Evolutionary conservation across 2,329 filamentous ascomycete genomes (phyloP).

Genomic region (Dactylellina drechsleri): DNA sequence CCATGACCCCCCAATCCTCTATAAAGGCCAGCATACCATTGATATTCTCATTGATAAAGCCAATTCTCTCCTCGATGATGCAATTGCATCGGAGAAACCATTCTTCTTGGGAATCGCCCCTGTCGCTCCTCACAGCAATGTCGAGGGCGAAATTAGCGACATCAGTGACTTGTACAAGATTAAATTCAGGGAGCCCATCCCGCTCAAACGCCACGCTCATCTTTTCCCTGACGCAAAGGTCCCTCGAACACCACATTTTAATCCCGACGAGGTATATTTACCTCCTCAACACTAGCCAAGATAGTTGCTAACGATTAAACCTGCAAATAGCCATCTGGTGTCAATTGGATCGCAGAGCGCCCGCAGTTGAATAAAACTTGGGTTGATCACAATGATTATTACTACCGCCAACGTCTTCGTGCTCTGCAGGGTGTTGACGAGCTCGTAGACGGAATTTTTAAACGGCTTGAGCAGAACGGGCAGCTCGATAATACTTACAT

Average conservation of each 20-base stretch:
- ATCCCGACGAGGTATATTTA: conserved; percentile 68
- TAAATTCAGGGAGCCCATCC: conserved; percentile 67
- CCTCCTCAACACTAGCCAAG: neutral
- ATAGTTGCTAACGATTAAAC: conserved; percentile 11
- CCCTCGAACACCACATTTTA: conserved; percentile 73
- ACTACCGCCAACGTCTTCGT: conserved; percentile 67
- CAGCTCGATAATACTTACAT: conserved; percentile 67
- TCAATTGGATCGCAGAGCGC: conserved; percentile 65
- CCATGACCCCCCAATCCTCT: conserved; percentile 67
- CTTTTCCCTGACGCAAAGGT: conserved; percentile 71
- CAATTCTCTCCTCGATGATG: conserved; percentile 71
- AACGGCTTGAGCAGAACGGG: conserved; percentile 62
- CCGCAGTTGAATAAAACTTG: conserved; percentile 62
- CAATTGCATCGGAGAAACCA: conserved; percentile 67
- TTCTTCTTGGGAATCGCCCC: conserved; percentile 76
- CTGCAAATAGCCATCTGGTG: conserved; percentile 62
- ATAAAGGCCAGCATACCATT: conserved; percentile 68
- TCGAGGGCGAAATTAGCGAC: conserved; percentile 60
- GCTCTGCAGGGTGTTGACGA: conserved; percentile 69
- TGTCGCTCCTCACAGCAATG: conserved; percentile 73
- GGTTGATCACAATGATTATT: conserved; percentile 66
- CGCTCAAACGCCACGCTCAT: conserved; percentile 70
- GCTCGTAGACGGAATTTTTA: conserved; percentile 65
- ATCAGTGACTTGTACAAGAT: conserved; percentile 57
- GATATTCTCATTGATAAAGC: conserved; percentile 72